Conservation (phyloP, 345 rosid species). For the Jatropha curcas region DNA sequence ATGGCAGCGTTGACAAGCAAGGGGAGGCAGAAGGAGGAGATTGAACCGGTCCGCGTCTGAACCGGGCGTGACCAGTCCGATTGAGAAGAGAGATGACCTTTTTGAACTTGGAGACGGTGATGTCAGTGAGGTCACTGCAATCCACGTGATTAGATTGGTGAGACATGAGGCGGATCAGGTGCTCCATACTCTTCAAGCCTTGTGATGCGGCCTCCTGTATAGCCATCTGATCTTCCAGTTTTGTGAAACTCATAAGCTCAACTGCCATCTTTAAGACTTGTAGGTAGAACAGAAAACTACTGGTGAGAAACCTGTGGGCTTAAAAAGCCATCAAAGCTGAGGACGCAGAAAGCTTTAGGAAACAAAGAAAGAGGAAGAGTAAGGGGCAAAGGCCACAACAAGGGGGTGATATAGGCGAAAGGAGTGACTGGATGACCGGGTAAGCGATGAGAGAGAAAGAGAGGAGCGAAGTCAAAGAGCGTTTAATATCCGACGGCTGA, state of each 20-base stretch:
- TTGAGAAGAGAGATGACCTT: slow-evolving; percentile 72
- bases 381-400: background rate
- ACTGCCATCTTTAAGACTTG: slow-evolving; percentile 46
- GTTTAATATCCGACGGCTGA: slow-evolving; percentile 22
- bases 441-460: background rate
- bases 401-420: slow-evolving; percentile 43
- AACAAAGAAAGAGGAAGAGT: background rate
- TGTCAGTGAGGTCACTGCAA: slow-evolving; percentile 62
- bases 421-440: slow-evolving; percentile 54
- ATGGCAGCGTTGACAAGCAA: slow-evolving; percentile 26
- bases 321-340: slow-evolving; percentile 15
- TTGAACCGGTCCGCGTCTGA: slow-evolving; percentile 71
- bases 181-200: slow-evolving; percentile 83
- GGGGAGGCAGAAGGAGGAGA: slow-evolving; percentile 29
- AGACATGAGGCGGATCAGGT: slow-evolving; percentile 67
- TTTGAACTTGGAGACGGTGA: slow-evolving; percentile 77
- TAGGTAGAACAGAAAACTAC: background rate
- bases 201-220: slow-evolving; percentile 85
- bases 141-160: slow-evolving; percentile 48
- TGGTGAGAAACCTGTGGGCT: background rate
- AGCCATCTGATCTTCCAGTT: slow-evolving; percentile 71
- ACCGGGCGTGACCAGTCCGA: slow-evolving; percentile 91
- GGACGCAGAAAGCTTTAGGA: background rate
- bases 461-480: slow-evolving; percentile 12
- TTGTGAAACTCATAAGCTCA: slow-evolving; percentile 59